These are phyloP conservation scores for Cyclotella choctawhatcheeana DNA, from an alignment of 108 stramenopile species.

Conservation along the genomic window DNA sequence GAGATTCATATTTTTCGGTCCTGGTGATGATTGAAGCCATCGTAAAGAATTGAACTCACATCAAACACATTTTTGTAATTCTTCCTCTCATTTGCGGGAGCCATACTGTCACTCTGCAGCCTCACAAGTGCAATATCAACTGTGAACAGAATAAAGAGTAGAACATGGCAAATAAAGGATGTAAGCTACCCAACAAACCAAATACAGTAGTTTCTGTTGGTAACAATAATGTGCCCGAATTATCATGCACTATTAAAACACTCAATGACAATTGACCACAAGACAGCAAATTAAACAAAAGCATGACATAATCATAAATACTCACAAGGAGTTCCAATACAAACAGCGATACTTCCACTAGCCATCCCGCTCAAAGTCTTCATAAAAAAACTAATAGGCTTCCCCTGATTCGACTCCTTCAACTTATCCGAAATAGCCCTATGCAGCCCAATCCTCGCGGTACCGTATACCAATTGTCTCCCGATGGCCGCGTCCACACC, in stretches of 20 bases:
- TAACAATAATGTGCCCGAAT: no score
- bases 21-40: neutral
- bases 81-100: slow-evolving; percentile 82
- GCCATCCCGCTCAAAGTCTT: slow-evolving; percentile 94
- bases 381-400: slow-evolving; percentile 84
- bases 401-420: slow-evolving; percentile 77
- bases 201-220: no score
- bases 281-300: neutral
- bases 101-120: slow-evolving; percentile 96
- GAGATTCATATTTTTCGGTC: no score
- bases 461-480: slow-evolving; percentile 98
- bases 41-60: slow-evolving; percentile 37
- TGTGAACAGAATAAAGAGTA: neutral
- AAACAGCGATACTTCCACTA: slow-evolving; percentile 94
- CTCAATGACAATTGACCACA: neutral
- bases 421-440: slow-evolving; percentile 93
- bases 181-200: neutral
- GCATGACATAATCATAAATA: neutral
- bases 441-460: slow-evolving; percentile 98
- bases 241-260: no score
- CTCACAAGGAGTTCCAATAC: slow-evolving; percentile 94
- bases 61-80: slow-evolving; percentile 99
- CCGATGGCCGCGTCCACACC: slow-evolving; percentile 97
- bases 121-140: slow-evolving; percentile 97
- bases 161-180: no score